Base-by-base conservation (phyloP, 2,329 filamentous ascomycete species). In the Dothiorella sarmentorum region DNA sequence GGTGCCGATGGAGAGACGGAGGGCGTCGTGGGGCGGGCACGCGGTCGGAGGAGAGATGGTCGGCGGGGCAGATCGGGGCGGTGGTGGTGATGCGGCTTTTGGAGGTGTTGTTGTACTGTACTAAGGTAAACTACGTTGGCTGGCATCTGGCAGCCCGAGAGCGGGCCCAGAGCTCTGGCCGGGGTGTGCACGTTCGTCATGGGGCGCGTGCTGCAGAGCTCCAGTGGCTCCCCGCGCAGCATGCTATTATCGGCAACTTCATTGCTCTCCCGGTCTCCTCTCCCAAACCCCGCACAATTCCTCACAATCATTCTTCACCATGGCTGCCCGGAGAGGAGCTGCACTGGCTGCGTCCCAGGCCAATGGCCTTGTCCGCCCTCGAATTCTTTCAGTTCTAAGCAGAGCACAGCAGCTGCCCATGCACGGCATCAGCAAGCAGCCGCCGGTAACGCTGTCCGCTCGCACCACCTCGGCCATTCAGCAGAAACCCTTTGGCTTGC, bases 301-400 rank as follows among this genome's bases (percentile, higher is more conserved):
- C 33, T 15, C 15, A 20, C 43, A 17, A 15, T 29, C 40, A 3
- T 20, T 13, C 33, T n/a, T 38, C 57, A 22, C 42, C 24, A 57
- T 57, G 58, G 53, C 53, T 24, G 42, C 51, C 40, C 35, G 42
- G 10, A 40, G 59, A 42, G 56, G 37, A 38, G 47, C 37, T 55
- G 45, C 59, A n/a, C 42, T 58, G 29, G 20, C 63, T 53, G 66
- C 43, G 4, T 40, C 62, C 4, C 61, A 22, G 6, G 43, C 56
- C 44, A 49, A 58, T 35, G 35, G 56, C 56, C 44, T 37, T 20
- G 56, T 26, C 35, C 45, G 56, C 37, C 44, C 44, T 13, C 45
- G 56, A 18, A 29, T 37, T 17, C 33, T 58, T 3, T 58, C 55
- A 1, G 17, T 47, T 33, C 43, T 58, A 11, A 49, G 55, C 33